A percentile compares a stretch with the other conserved stretches of the same genome.
These are phyloP conservation scores for Rosa persica DNA, from an alignment of 306 rosid species.

Conservation along the genomic window DNA sequence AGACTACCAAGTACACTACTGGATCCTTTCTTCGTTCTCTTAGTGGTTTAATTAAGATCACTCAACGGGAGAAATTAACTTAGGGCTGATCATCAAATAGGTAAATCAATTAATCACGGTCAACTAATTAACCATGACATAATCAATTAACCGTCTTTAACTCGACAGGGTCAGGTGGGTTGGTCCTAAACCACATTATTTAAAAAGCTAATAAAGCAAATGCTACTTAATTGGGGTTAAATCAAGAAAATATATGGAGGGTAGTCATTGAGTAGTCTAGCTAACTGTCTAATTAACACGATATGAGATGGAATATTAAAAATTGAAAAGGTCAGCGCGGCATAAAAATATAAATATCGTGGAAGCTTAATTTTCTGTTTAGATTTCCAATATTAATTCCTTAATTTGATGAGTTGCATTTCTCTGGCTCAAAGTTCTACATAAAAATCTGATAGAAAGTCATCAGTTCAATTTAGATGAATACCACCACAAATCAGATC, in stretches of 20 bases:
- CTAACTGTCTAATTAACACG: neutral
- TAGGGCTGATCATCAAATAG: too few species aligned
- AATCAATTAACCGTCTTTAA: conserved; percentile 10
- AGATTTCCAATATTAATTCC: neutral
- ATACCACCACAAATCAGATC: neutral
- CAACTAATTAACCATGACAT: neutral
- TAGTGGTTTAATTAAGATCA: neutral
- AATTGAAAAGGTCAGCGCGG: neutral
- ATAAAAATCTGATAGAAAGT: neutral
- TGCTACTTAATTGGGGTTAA: conserved; percentile 22
- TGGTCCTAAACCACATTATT: conserved; percentile 32
- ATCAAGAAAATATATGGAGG: conserved; percentile 19
- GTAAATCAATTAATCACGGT: neutral
- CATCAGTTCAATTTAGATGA: neutral
- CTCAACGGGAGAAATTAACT: neutral
- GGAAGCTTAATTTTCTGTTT: neutral
- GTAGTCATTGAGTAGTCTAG: neutral
- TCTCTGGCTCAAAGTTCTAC: neutral
- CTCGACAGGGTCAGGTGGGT: conserved; percentile 33
- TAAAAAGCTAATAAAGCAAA: conserved; percentile 30
- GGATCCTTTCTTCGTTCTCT: neutral
- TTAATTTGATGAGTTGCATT: neutral
- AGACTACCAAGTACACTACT: neutral
- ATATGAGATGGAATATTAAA: neutral
- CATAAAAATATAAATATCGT: neutral